Percentiles rank a stretch among this genome's conserved stretches.
phyloP scores from a whole-genome alignment of 2,329 filamentous ascomycete species.

The Aureobasidium sp. region DNA sequence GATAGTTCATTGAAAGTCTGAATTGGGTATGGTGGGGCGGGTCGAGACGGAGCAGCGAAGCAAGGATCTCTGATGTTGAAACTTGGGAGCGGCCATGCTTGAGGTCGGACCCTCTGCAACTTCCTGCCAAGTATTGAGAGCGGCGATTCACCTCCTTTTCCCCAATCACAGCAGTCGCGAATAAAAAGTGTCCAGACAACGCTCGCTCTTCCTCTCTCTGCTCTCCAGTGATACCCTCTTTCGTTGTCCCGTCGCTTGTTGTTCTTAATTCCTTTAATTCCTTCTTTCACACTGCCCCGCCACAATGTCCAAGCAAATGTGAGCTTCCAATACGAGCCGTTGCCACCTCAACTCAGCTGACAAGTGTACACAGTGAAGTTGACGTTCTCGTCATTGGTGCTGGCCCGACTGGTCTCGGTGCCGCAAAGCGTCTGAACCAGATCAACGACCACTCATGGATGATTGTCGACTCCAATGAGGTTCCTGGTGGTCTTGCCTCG shows the following conservation, averaged over 20 bases:
- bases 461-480: slow-evolving; percentile 88
- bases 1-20: slow-evolving; percentile 3
- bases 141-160: slow-evolving; percentile 7
- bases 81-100: neutral
- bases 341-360: slow-evolving; percentile 12
- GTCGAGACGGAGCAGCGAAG: neutral
- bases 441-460: slow-evolving; percentile 90
- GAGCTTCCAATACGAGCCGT: slow-evolving; percentile 13
- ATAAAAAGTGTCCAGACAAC: neutral
- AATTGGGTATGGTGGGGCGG: slow-evolving; percentile 7
- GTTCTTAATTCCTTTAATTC: slow-evolving; percentile 4
- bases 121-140: slow-evolving; percentile 10
- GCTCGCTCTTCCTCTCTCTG: neutral
- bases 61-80: slow-evolving; percentile 10
- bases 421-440: slow-evolving; percentile 95
- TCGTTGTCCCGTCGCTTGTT: slow-evolving; percentile 8
- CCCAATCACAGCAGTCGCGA: slow-evolving; percentile 4
- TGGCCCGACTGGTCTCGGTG: slow-evolving; percentile 93
- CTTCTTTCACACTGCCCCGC: slow-evolving; percentile 13
- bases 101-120: neutral
- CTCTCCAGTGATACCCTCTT: slow-evolving; percentile 16
- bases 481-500: slow-evolving; percentile 88
- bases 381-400: slow-evolving; percentile 97
- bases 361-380: slow-evolving; percentile 58
- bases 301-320: slow-evolving; percentile 19